These are phyloP conservation scores for Calonectria fujianensis DNA, from an alignment of 2,329 filamentous ascomycete genomes.

Conservation along the genomic window DNA sequence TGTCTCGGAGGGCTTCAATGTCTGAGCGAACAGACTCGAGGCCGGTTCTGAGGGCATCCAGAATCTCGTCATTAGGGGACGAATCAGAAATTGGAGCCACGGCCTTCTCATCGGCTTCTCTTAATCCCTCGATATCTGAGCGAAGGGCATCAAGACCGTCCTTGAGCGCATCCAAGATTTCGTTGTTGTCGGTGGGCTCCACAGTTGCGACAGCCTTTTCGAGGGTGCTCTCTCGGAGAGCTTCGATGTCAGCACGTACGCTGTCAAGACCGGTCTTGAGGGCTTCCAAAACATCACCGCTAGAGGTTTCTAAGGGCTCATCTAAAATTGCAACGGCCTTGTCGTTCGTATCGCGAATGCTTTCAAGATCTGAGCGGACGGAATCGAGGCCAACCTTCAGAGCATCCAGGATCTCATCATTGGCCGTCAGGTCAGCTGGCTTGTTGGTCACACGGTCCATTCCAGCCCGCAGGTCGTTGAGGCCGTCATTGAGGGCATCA, in stretches of 20 bases:
- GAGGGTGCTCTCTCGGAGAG: conserved; percentile 76
- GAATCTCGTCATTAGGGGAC: conserved; percentile 86
- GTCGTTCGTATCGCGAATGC: conserved; percentile 77
- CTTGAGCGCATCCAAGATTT: conserved; percentile 82
- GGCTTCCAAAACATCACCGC: conserved; percentile 91
- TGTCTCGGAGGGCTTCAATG: conserved; percentile 79
- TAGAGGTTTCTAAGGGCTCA: conserved; percentile 72
- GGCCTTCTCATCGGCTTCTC: conserved; percentile 73
- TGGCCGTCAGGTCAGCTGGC: conserved; percentile 87
- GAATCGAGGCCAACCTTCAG: conserved; percentile 87
- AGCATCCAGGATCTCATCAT: conserved; percentile 92
- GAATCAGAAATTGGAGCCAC: conserved; percentile 79
- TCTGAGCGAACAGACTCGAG: conserved; percentile 83
- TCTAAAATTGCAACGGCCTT: conserved; percentile 67
- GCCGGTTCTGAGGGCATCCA: conserved; percentile 88
- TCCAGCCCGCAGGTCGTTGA: conserved; percentile 84
- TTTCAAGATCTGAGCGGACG: conserved; percentile 86
- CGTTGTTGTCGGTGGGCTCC: conserved; percentile 71
- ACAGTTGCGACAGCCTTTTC: conserved; percentile 63
- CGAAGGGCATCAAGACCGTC: conserved; percentile 51
- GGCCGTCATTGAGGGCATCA: conserved; percentile 91
- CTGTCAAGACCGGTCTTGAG: conserved; percentile 87
- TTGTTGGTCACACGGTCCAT: conserved; percentile 87
- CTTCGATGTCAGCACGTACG: conserved; percentile 86
- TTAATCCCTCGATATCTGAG: conserved; percentile 65